These are phyloP conservation scores for Aspergillus sclerotioniger DNA, from an alignment of 495 filamentous ascomycete genomes.

Conservation along the genomic window DNA sequence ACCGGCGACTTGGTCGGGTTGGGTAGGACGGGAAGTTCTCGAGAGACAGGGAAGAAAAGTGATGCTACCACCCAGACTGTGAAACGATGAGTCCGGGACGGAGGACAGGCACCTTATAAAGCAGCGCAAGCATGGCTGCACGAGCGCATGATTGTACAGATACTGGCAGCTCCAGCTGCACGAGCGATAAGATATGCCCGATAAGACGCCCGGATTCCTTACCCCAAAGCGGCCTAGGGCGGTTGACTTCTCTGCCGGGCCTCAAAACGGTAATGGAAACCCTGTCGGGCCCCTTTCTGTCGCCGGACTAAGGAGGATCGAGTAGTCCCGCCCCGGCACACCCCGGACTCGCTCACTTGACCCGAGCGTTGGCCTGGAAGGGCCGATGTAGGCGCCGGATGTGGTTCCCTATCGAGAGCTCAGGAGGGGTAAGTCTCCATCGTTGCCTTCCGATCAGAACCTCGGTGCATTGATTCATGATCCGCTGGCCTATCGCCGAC, in stretches of 20 bases:
- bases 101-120: constrained; percentile 8
- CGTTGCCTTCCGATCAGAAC: too few relatives aligned
- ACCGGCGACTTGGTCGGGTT: not conserved
- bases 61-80: not conserved
- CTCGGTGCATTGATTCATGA: too few relatives aligned
- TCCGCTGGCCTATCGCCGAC: too few relatives aligned
- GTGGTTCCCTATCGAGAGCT: too few relatives aligned
- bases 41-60: not conserved
- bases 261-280: constrained; percentile 9
- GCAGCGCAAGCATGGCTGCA: not conserved
- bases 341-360: too few relatives aligned
- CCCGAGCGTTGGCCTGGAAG: too few relatives aligned
- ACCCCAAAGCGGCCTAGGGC: constrained; percentile 10
- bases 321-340: too few relatives aligned
- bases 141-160: not conserved
- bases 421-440: too few relatives aligned
- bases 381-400: too few relatives aligned
- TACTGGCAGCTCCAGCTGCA: too few relatives aligned
- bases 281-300: not conserved
- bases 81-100: not conserved
- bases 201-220: constrained; percentile 19
- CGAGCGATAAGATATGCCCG: not conserved
- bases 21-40: not conserved
- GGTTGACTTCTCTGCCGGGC: not conserved
- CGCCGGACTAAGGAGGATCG: too few relatives aligned